Base-by-base conservation (phyloP, 345 rosid species). In the Pistacia atlantica region DNA sequence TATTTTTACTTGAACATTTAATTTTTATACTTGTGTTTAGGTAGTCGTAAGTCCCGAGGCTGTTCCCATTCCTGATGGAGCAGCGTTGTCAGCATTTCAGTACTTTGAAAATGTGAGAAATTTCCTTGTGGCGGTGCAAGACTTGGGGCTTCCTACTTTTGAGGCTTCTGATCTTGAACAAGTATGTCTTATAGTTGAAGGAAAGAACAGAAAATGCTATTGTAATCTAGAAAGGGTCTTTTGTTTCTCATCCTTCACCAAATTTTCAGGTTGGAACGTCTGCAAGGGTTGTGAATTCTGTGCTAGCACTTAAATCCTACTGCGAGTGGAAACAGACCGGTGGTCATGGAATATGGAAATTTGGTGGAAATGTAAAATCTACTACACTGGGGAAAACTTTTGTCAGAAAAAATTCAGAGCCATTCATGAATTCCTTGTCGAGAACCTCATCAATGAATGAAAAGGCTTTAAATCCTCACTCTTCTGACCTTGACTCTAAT, bases 81-180 rank as follows among this genome's bases (percentile, higher is more conserved):
- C 97, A 0, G 94, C 97, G 31, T 83, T 93, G 77, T 89, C 97
- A 2, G 97, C 94, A 45, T 93, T 86, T 82, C 97, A 93, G 80
- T 91, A 93, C 83, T 93, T 93, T 75, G 97, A 93, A 83, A 93
- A 93, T 74, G 93, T 93, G 69, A 85, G 97, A 85, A 93, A 93
- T 76, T 93, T 91, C 79, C 90, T 93, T 59, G 96, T 91, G 69
- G 93, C 96, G 76, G 86, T 85, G 42, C 90, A 91, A 52, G 88
- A 89, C 56, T 72, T 90, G 83, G 93, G 97, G 16, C 71, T 91
- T 77, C 97, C 97, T 10, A 86, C 89, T 11, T 93, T 93, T 75
- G 97, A 93, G 68, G 97, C 96, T 62, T 93, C 97, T 79, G 97
- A 93, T 91, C 91, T 93, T 35, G 97, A 93, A 80, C 97, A 93